Percentiles rank a stretch among this genome's conserved stretches.
Conservation (phyloP, 2,329 filamentous ascomycete species). For the Talaromyces sp. region DNA sequence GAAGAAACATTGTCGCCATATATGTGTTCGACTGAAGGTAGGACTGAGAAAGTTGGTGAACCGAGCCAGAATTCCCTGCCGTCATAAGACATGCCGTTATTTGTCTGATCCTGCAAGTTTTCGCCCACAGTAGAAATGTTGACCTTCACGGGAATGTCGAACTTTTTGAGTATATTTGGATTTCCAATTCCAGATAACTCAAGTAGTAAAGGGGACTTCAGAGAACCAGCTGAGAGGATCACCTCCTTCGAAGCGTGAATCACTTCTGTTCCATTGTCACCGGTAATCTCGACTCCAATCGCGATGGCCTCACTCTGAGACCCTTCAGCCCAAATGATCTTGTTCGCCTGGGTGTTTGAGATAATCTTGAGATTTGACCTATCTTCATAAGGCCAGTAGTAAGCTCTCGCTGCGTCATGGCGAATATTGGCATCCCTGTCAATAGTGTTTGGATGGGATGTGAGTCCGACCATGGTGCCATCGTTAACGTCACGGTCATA, state of each 20-base stretch:
- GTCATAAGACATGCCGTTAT: conserved; percentile 21
- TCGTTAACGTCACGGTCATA: conserved; percentile 44
- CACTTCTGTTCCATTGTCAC: conserved; percentile 23
- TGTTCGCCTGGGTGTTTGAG: conserved; percentile 42
- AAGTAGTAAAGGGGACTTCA: conserved; percentile 55
- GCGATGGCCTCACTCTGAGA: conserved; percentile 21
- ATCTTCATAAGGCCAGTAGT: conserved; percentile 44
- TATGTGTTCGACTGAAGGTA: conserved; percentile 20
- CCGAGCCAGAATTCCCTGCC: neutral
- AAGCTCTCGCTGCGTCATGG: conserved; percentile 48
- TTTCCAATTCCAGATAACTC: conserved; percentile 61
- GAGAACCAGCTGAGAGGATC: conserved; percentile 58
- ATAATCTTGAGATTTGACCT: conserved; percentile 45
- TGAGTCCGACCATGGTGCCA: conserved; percentile 46
- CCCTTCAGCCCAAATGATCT: conserved; percentile 35
- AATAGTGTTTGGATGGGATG: conserved; percentile 43
- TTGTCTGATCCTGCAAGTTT: conserved; percentile 49
- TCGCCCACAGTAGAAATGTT: conserved; percentile 44
- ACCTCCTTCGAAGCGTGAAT: conserved; percentile 50
- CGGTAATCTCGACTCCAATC: conserved; percentile 31
- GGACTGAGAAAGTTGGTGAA: neutral
- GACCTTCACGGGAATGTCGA: conserved; percentile 27
- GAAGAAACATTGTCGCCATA: conserved; percentile 23
- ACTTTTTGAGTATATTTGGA: conserved; percentile 28
- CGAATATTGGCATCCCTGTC: conserved; percentile 38